phyloP scores from a whole-genome alignment of 441 rosid species.

The Macaranga tanarius region DNA sequence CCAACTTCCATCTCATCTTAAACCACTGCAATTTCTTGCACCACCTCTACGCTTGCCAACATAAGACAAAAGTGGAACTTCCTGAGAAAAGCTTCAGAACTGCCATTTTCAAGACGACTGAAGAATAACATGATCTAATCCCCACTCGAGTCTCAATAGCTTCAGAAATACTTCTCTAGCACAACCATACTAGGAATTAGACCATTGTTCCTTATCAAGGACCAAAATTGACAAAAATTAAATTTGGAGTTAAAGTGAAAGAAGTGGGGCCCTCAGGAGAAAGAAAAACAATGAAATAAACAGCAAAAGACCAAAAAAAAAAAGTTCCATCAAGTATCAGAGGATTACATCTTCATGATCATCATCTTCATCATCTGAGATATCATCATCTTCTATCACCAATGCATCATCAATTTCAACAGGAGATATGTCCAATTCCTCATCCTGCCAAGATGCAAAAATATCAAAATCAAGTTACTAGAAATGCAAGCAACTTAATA shows the following conservation, averaged over 20 bases:
- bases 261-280: no score
- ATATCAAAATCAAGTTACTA: background rate
- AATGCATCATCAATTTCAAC: conserved; percentile 94
- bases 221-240: background rate
- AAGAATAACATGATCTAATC: background rate
- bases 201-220: background rate
- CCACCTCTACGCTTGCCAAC: no score
- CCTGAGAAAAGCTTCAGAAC: background rate
- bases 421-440: conserved; percentile 86
- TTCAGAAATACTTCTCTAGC: background rate
- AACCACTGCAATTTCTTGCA: no score
- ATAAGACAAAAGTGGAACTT: background rate
- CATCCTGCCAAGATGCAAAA: conserved; percentile 58
- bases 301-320: no score
- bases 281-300: no score
- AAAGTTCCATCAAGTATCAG: background rate
- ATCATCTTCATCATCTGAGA: conserved; percentile 94
- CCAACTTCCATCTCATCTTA: background rate
- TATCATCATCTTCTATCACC: conserved; percentile 98
- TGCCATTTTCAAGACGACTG: background rate
- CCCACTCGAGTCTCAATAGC: background rate
- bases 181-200: background rate
- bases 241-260: no score
- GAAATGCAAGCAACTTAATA: background rate
- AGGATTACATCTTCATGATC: conserved; percentile 92